Conservation (phyloP, 2,329 filamentous ascomycete species). For the Cercospora berteroae region DNA sequence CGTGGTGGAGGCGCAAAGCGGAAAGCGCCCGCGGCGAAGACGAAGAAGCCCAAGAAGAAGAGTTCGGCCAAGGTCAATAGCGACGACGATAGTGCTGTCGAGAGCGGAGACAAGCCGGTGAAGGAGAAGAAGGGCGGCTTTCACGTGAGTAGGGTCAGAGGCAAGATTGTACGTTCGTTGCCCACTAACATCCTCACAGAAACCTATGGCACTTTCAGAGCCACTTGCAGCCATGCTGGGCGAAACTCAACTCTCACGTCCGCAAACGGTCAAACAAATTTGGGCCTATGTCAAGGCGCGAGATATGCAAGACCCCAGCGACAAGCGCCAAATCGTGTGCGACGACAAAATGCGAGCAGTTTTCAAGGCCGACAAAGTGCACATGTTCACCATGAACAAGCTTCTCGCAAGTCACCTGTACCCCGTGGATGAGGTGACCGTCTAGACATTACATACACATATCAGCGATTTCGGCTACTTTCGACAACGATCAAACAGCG, state of each 20-base stretch:
- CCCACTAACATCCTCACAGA: constrained; percentile 42
- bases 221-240: constrained; percentile 69
- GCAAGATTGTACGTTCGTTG: neutral
- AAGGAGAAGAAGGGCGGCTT: constrained; percentile 84
- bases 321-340: constrained; percentile 90
- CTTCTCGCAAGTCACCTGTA: constrained; percentile 87
- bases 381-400: constrained; percentile 99
- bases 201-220: constrained; percentile 71
- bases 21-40: constrained; percentile 59
- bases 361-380: constrained; percentile 85
- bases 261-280: constrained; percentile 92
- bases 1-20: constrained; percentile 63
- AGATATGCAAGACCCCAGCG: constrained; percentile 82
- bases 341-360: constrained; percentile 88
- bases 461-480: neutral
- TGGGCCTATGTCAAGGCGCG: constrained; percentile 93
- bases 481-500: constrained; percentile 1
- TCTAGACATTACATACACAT: neutral
- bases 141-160: constrained; percentile 56
- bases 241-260: constrained; percentile 78
- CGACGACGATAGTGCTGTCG: constrained; percentile 76
- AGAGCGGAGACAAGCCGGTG: constrained; percentile 47
- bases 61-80: constrained; percentile 68
- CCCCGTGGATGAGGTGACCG: constrained; percentile 64
- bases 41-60: constrained; percentile 63